Evolutionary conservation across 139 green algal species (phyloP).

Genomic region (Coelastrella sp.): DNA sequence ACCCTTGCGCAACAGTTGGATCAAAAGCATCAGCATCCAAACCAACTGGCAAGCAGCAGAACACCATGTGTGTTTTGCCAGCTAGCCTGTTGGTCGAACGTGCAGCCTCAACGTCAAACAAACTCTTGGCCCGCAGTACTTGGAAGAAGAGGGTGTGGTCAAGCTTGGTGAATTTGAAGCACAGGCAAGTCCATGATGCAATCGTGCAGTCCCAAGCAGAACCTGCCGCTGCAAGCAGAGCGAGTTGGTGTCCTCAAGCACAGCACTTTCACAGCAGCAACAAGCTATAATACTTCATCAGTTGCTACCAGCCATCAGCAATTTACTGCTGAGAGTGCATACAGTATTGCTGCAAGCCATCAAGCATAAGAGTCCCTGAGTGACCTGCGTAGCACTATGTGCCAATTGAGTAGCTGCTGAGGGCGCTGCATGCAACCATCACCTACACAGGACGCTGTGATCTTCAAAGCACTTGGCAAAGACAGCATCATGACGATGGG

Average conservation of each 20-base stretch:
- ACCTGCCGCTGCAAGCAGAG: background rate
- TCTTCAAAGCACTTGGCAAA: constrained; percentile 42
- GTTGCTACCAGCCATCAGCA: background rate
- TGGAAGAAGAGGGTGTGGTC: constrained; percentile 46
- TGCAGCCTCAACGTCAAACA: background rate
- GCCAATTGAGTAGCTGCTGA: too few relatives aligned
- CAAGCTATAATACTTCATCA: too few relatives aligned
- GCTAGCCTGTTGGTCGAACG: too few relatives aligned
- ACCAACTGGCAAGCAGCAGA: too few relatives aligned
- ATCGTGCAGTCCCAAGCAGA: too few relatives aligned
- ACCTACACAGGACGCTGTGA: constrained; percentile 34
- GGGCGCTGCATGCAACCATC: constrained; percentile 17
- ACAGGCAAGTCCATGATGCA: constrained; percentile 12
- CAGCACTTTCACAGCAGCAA: too few relatives aligned
- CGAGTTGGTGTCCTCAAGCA: background rate
- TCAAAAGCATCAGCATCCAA: background rate
- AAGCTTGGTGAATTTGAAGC: constrained; percentile 49
- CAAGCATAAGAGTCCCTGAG: background rate
- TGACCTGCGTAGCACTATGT: constrained; percentile 45
- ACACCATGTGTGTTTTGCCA: too few relatives aligned
- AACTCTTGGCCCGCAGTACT: constrained; percentile 19
- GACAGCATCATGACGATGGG: constrained; percentile 48
- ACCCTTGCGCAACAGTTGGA: background rate
- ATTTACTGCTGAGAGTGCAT: background rate
- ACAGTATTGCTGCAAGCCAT: background rate